These are phyloP conservation scores for Xylaria sp. DNA, from an alignment of 2,329 filamentous ascomycete genomes.

Conservation along the genomic window DNA sequence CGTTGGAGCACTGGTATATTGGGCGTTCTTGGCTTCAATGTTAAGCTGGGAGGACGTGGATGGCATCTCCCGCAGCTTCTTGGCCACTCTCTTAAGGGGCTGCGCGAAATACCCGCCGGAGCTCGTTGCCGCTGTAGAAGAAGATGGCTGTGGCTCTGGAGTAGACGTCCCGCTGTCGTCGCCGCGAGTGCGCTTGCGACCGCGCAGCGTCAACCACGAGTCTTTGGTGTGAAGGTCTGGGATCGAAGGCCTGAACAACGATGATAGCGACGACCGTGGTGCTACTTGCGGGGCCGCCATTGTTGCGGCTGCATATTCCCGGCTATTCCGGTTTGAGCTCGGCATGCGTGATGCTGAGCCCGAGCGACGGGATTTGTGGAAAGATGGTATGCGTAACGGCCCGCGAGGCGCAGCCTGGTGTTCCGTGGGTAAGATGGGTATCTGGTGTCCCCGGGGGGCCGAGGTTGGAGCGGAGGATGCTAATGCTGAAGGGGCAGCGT, in stretches of 20 bases:
- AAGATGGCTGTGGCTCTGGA: conserved; percentile 41
- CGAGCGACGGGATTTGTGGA: conserved; percentile 22
- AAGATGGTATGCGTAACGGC: conserved; percentile 40
- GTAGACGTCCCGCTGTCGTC: conserved; percentile 50
- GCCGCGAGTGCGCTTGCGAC: conserved; percentile 62
- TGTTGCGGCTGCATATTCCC: background rate
- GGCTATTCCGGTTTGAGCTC: conserved; percentile 24
- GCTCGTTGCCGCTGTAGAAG: conserved; percentile 6
- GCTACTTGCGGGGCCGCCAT: conserved; percentile 5
- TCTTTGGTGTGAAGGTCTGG: conserved; percentile 37
- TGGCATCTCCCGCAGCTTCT: conserved; percentile 65
- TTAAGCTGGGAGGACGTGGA: conserved; percentile 43
- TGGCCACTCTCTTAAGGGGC: conserved; percentile 55
- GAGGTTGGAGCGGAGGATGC: no score
- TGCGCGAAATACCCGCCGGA: conserved; percentile 40
- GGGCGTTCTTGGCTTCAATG: conserved; percentile 1
- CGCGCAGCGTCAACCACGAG: conserved; percentile 51
- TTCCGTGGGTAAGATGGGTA: conserved; percentile 32
- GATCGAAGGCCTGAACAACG: conserved; percentile 31
- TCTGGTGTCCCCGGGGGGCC: conserved; percentile 6
- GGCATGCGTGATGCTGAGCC: conserved; percentile 18
- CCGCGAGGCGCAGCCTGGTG: conserved; percentile 40
- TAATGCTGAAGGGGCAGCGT: conserved; percentile 47
- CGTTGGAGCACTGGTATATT: background rate
- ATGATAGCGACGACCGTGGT: conserved; percentile 27